Conservation (phyloP, 805 yeast species). For the Suhomyces sp. region DNA sequence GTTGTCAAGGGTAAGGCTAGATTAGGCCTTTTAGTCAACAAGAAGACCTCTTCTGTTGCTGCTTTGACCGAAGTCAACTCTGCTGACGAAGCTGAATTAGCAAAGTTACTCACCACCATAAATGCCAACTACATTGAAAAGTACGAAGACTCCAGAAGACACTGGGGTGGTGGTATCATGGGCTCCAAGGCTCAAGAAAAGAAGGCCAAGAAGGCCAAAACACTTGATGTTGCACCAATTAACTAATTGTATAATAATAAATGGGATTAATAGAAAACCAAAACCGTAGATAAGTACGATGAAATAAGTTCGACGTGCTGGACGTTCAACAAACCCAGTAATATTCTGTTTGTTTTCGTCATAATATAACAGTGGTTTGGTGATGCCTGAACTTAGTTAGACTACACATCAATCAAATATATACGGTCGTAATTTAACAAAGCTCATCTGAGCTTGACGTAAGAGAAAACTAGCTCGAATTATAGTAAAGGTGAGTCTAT, state of each 20-base stretch:
- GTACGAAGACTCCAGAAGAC: slow-evolving; percentile 94
- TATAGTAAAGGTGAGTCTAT: too few species aligned
- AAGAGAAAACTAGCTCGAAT: too few species aligned
- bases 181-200: slow-evolving; percentile 91
- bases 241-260: slow-evolving; percentile 4
- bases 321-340: too few species aligned
- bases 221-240: slow-evolving; percentile 32
- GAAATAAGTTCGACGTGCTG: too few species aligned
- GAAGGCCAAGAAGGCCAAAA: slow-evolving; percentile 71
- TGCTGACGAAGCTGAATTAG: slow-evolving; percentile 93
- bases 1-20: slow-evolving; percentile 46
- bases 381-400: too few species aligned
- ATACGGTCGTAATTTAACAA: too few species aligned
- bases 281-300: neutral
- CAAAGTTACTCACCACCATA: slow-evolving; percentile 88
- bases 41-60: slow-evolving; percentile 96
- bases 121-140: slow-evolving; percentile 90
- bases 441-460: too few species aligned
- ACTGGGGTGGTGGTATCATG: slow-evolving; percentile 99
- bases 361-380: too few species aligned
- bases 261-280: neutral
- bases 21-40: slow-evolving; percentile 70
- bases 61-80: slow-evolving; percentile 93
- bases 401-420: too few species aligned
- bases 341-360: too few species aligned